These are phyloP conservation scores for Rutidosis leptorrhynchoides DNA, from an alignment of 129 eudicot genomes.

Conservation along the genomic window DNA sequence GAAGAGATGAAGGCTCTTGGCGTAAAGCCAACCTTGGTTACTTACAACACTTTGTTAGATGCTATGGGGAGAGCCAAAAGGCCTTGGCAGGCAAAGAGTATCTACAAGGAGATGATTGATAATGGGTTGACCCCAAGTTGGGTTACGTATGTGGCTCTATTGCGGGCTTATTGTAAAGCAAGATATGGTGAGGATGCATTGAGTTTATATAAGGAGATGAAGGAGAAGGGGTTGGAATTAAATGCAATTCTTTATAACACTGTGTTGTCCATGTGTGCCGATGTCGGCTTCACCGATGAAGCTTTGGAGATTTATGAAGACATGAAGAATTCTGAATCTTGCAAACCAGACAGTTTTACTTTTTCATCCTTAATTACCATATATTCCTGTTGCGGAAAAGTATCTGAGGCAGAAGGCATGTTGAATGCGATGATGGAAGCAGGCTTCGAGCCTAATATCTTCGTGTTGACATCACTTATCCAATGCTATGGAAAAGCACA, in stretches of 20 bases:
- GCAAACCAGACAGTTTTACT: conserved; percentile 78
- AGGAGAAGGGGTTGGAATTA: conserved; percentile 61
- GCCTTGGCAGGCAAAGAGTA: conserved; percentile 84
- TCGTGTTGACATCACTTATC: conserved; percentile 68
- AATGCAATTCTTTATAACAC: conserved; percentile 61
- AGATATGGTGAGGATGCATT: conserved; percentile 83
- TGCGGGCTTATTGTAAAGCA: conserved; percentile 65
- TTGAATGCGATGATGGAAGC: conserved; percentile 71
- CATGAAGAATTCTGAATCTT: conserved; percentile 58
- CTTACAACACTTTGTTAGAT: conserved; percentile 71
- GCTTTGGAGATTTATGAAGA: conserved; percentile 62
- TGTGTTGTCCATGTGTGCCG: conserved; percentile 83
- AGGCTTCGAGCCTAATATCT: conserved; percentile 69
- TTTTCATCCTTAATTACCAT: conserved; percentile 70
- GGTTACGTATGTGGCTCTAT: conserved; percentile 70
- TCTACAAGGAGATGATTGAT: conserved; percentile 62
- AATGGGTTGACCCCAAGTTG: conserved; percentile 55
- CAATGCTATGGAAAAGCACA: conserved; percentile 91
- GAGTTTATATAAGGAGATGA: conserved; percentile 72
- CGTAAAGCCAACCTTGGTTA: conserved; percentile 51
- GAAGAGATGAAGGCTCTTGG: conserved; percentile 95
- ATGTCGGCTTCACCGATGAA: conserved; percentile 65
- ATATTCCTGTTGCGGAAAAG: conserved; percentile 73
- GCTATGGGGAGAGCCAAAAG: conserved; percentile 96
- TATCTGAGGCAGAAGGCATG: conserved; percentile 54